A percentile compares a stretch with the other conserved stretches of the same genome.
Conservation (phyloP, 75 land plant genomes). For the Pinus albicaulis region DNA sequence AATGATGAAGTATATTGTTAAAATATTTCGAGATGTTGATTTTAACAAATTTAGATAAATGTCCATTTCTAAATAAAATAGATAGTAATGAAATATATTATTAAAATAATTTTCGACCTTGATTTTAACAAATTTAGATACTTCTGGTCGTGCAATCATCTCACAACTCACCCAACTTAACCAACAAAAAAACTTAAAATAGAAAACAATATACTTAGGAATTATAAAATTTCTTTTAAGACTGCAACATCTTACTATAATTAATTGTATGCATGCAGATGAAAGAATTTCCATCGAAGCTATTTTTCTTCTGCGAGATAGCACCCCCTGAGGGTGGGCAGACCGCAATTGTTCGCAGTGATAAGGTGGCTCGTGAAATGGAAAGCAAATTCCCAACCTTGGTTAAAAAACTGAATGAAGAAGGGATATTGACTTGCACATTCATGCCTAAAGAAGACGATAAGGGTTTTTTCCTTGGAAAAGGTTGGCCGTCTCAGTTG, state of each 20-base stretch:
- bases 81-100: no score
- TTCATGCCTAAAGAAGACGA: not conserved
- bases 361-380: conserved; percentile 5
- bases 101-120: no score
- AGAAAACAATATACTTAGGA: not conserved
- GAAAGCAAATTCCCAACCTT: not conserved
- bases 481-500: not conserved
- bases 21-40: no score
- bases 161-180: not conserved
- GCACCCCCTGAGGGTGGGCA: conserved; percentile 20
- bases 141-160: no score
- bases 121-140: no score
- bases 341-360: conserved; percentile 12
- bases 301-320: conserved; percentile 16
- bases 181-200: not conserved
- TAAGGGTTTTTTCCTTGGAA: conserved; percentile 1
- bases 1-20: no score
- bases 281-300: conserved; percentile 18
- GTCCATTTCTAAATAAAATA: no score
- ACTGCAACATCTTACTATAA: not conserved
- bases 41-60: no score
- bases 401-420: not conserved
- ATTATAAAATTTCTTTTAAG: not conserved
- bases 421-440: not conserved
- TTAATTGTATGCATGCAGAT: not conserved